Conservation (phyloP, 139 green algal species). For the Penium margaritaceum region DNA sequence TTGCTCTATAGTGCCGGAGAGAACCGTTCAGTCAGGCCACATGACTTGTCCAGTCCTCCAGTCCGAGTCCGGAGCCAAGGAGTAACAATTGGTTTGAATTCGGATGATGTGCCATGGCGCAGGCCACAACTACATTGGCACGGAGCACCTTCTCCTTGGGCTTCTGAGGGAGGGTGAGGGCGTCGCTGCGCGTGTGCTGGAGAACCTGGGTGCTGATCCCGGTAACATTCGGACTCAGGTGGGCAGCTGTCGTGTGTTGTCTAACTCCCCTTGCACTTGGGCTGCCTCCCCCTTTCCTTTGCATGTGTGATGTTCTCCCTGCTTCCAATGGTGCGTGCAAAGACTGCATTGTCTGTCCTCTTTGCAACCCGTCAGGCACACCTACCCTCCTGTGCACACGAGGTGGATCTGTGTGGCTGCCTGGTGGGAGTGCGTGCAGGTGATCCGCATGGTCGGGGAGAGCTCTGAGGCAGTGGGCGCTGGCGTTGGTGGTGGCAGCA, state of each 20-base stretch:
- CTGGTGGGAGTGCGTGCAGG: slow-evolving; percentile 36
- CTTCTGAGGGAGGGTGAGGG: slow-evolving; percentile 94
- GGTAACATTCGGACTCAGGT: slow-evolving; percentile 91
- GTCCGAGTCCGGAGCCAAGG: no score
- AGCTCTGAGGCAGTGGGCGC: slow-evolving; percentile 81
- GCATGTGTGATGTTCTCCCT: neutral
- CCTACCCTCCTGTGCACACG: neutral
- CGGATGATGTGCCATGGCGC: no score
- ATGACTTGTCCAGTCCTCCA: no score
- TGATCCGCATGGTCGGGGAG: slow-evolving; percentile 99
- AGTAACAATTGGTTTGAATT: no score
- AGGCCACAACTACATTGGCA: slow-evolving; percentile 3
- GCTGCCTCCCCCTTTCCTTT: neutral
- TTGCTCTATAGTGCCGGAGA: no score
- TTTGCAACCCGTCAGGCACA: neutral
- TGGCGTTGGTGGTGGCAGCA: slow-evolving; percentile 64
- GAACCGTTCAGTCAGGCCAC: no score
- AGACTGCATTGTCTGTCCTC: neutral
- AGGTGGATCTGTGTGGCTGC: neutral
- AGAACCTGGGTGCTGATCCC: slow-evolving; percentile 90
- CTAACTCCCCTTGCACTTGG: neutral
- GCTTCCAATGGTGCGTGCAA: neutral
- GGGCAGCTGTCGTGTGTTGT: neutral
- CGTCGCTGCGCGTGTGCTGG: slow-evolving; percentile 88
- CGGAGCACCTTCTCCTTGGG: slow-evolving; percentile 64